Evolutionary conservation across 805 yeast genomes (phyloP).

Genomic region (Yarrowia bubula): DNA sequence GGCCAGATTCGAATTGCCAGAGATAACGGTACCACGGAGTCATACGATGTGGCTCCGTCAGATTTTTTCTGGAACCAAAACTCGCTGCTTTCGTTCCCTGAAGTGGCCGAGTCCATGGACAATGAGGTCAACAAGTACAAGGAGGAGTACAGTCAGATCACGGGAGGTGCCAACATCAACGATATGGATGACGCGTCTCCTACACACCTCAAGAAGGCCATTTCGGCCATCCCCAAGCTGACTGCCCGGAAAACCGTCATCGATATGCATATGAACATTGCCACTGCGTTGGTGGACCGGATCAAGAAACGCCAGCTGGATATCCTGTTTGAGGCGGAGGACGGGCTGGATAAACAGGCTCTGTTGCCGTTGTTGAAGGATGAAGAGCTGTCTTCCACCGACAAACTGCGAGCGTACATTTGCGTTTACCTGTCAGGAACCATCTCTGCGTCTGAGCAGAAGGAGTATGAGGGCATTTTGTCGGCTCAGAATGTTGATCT

Average conservation of each 20-base stretch:
- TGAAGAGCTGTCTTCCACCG: constrained; percentile 57
- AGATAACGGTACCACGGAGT: constrained; percentile 45
- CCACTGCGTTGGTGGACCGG: constrained; percentile 77
- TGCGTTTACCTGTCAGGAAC: constrained; percentile 60
- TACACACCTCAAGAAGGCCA: constrained; percentile 57
- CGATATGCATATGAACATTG: constrained; percentile 96
- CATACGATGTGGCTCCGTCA: constrained; percentile 84
- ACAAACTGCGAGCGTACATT: constrained; percentile 84
- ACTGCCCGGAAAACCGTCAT: constrained; percentile 83
- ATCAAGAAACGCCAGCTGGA: constrained; percentile 85
- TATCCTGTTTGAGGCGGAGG: constrained; percentile 91
- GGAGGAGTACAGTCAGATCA: constrained; percentile 81
- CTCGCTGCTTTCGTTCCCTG: constrained; percentile 90
- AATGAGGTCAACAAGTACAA: constrained; percentile 76
- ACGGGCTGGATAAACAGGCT: constrained; percentile 57
- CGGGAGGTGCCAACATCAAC: constrained; percentile 69
- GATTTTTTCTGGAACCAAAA: constrained; percentile 91
- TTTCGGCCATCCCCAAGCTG: constrained; percentile 86
- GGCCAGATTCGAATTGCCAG: constrained; percentile 53
- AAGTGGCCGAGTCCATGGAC: constrained; percentile 97
- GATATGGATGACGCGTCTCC: constrained; percentile 54
- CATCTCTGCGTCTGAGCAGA: constrained; percentile 50
- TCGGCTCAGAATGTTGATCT: constrained; percentile 55
- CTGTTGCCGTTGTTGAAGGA: constrained; percentile 50
- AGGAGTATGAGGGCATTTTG: constrained; percentile 64